Evolutionary conservation across 441 rosid genomes (phyloP).

Genomic region (Euphorbia celastroides): DNA sequence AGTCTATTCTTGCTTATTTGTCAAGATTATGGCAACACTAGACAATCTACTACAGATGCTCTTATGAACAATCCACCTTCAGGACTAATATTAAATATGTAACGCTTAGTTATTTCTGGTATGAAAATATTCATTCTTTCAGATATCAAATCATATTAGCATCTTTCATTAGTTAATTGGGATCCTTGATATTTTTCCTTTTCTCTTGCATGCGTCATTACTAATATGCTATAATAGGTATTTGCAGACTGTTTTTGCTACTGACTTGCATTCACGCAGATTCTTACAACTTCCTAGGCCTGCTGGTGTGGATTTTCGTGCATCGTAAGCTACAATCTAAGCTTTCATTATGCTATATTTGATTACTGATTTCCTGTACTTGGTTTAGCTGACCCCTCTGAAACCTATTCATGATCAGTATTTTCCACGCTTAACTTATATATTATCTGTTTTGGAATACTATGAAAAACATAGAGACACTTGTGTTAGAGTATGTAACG

Average conservation of each 20-base stretch:
- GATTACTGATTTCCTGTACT: not conserved
- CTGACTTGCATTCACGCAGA: constrained; percentile 81
- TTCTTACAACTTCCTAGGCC: constrained; percentile 93
- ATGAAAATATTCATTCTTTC: not conserved
- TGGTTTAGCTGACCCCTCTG: not conserved
- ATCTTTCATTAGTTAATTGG: not conserved
- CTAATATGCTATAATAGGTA: constrained; percentile 10
- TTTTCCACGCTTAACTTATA: not conserved
- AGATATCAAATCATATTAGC: not conserved
- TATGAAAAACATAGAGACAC: not conserved
- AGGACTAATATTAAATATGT: not conserved
- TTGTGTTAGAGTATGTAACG: not conserved
- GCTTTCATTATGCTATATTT: not conserved
- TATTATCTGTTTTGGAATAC: not conserved
- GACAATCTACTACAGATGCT: too few species aligned
- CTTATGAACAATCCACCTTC: not conserved
- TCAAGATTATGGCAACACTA: too few species aligned
- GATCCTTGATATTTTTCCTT: not conserved
- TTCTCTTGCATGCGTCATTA: constrained; percentile 3
- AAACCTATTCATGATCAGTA: not conserved
- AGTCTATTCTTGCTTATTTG: too few species aligned
- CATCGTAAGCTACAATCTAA: constrained; percentile 60
- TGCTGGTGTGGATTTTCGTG: constrained; percentile 89
- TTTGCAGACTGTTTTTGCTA: constrained; percentile 84
- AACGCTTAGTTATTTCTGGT: not conserved